phyloP scores from a whole-genome alignment of 2,329 filamentous ascomycete species.

The Cladorrhinum sp. region DNA sequence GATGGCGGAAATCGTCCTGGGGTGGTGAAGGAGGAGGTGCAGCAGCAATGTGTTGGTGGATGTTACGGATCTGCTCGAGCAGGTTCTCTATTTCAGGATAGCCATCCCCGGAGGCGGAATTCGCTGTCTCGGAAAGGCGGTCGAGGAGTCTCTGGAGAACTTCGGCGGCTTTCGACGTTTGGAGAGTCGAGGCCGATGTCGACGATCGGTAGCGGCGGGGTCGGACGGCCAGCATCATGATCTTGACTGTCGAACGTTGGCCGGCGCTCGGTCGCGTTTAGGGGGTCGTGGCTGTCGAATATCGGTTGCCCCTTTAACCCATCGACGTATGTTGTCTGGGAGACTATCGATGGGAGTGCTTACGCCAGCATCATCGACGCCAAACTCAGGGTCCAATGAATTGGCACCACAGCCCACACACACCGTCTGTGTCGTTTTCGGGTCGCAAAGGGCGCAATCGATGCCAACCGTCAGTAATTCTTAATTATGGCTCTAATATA shows the following conservation, averaged over 20 bases:
- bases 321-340: constrained; percentile 16
- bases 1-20: constrained; percentile 80
- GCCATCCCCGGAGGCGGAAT: constrained; percentile 34
- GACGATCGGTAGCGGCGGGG: constrained; percentile 61
- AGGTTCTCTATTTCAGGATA: constrained; percentile 51
- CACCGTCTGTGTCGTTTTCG: background rate
- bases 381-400: background rate
- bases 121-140: constrained; percentile 37
- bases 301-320: constrained; percentile 23
- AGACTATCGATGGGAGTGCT: constrained; percentile 12
- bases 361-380: constrained; percentile 18
- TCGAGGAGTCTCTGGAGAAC: constrained; percentile 56
- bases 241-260: constrained; percentile 25
- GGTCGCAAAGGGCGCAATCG: background rate
- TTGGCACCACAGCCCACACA: background rate
- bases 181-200: constrained; percentile 57
- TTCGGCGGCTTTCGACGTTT: constrained; percentile 59
- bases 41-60: constrained; percentile 61
- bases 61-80: constrained; percentile 56
- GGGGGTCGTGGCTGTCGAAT: constrained; percentile 9
- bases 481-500: background rate
- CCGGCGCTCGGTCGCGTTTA: constrained; percentile 10
- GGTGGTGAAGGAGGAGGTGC: constrained; percentile 44
- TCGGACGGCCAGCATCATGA: constrained; percentile 47
- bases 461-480: background rate